These are phyloP conservation scores for Casuarina equisetifolia DNA, from an alignment of 306 rosid genomes.

Conservation along the genomic window DNA sequence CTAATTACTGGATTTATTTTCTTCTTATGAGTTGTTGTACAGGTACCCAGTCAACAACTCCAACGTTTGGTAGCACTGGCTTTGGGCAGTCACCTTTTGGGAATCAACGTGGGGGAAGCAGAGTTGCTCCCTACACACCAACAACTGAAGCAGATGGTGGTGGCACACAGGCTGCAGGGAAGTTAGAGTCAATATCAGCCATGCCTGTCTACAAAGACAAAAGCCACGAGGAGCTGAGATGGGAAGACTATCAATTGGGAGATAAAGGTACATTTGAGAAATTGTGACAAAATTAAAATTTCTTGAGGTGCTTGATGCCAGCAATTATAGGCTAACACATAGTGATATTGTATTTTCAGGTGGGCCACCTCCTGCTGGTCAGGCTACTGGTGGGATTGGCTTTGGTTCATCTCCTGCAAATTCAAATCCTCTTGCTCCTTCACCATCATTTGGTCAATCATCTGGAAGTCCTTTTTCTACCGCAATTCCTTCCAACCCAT, in stretches of 20 bases:
- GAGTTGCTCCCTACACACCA: conserved; percentile 65
- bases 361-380: conserved; percentile 73
- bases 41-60: conserved; percentile 71
- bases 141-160: conserved; percentile 67
- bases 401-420: conserved; percentile 54
- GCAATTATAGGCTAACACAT: conserved; percentile 8
- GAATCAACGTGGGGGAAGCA: conserved; percentile 82
- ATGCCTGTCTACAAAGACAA: conserved; percentile 87
- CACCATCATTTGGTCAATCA: conserved; percentile 60
- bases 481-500: conserved; percentile 54
- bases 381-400: conserved; percentile 47
- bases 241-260: conserved; percentile 95
- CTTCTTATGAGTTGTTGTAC: conserved; percentile 26
- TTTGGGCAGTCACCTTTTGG: conserved; percentile 75
- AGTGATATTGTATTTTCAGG: conserved; percentile 50
- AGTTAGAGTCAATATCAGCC: conserved; percentile 91
- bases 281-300: background rate
- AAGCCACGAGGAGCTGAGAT: conserved; percentile 95
- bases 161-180: conserved; percentile 56
- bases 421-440: conserved; percentile 54
- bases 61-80: conserved; percentile 57
- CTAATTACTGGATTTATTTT: conserved; percentile 7
- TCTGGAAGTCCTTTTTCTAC: conserved; percentile 63
- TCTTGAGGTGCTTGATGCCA: conserved; percentile 1
- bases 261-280: conserved; percentile 60